A percentile compares a stretch with the other conserved stretches of the same genome.
Conservation (phyloP, 208 protist genomes). For the Spongospora subterranea region DNA sequence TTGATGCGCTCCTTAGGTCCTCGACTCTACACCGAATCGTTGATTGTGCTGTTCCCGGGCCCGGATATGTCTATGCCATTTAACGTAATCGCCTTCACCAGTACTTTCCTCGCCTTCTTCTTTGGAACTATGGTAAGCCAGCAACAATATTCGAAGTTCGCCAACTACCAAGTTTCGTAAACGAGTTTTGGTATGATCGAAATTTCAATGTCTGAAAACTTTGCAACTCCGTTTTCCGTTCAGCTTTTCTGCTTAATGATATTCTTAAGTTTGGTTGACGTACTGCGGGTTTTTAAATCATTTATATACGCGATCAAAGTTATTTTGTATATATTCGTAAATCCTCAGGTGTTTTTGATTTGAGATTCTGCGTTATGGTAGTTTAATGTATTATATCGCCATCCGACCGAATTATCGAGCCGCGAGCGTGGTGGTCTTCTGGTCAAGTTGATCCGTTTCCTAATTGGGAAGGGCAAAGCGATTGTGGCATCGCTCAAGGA, state of each 20-base stretch:
- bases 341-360: neutral
- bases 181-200: too few species aligned
- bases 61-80: conserved; percentile 60
- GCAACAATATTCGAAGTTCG: too few species aligned
- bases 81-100: conserved; percentile 59
- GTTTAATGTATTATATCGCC: conserved; percentile 32
- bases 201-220: too few species aligned
- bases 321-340: neutral
- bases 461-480: too few species aligned
- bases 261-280: neutral
- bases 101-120: conserved; percentile 60
- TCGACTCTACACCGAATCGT: conserved; percentile 34
- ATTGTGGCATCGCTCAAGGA: too few species aligned
- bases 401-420: conserved; percentile 21
- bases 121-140: conserved; percentile 54
- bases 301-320: too few species aligned
- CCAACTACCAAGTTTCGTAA: too few species aligned
- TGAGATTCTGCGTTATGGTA: neutral
- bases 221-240: too few species aligned
- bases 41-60: conserved; percentile 27
- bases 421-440: conserved; percentile 2
- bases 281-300: neutral
- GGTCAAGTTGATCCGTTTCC: neutral
- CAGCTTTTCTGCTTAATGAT: neutral
- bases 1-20: neutral